Evolutionary conservation across 2,329 filamentous ascomycete genomes (phyloP), one percentile per base, ranked within the genome.

Genomic region (Chaetomium olivaceum): DNA sequence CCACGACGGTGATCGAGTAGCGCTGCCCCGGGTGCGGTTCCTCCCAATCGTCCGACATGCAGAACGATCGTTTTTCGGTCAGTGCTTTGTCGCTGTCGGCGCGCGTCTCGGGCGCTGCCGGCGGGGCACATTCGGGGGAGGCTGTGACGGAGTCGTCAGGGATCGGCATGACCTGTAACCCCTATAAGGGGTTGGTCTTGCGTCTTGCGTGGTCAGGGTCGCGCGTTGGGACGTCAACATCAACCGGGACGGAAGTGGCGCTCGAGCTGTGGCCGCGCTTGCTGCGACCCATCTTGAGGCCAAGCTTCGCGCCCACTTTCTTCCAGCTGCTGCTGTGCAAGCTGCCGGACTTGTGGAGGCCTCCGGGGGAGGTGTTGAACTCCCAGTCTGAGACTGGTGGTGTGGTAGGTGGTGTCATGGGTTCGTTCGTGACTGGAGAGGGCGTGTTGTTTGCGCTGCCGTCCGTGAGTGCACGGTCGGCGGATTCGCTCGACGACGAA

Each of bases 401-500:
- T 3, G 88, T 91, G 2, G 85, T 91, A 0, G 90, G 90, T 0
- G 91, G 91, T 3, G 91, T 93, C 81, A 92, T 88, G 3, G 83
- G 89, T 73, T 89, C 89, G 66, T 81, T 79, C 29, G 78, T 75
- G 58, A 82, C 76, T 39, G 86, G 80, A 60, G 87, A 88, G 64
- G 82, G 82, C n/a, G 83, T 82, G 67, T 84, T 82, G 67, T 84
- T 85, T 63, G 83, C 85, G 66, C 85, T 90, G 74, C 91, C 89
- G 71, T 92, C 89, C 0, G 85, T 86, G 65, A 87, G 76, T 25
- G 81, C 67, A 57, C 82, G 76, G 68, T 86, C 80, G 58, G 77
- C 72, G 68, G 80, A 74, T 68, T 87, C 81, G 61, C 79, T 78
- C 0, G 81, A 80, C 5, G 80, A 79, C 8, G 80, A 80, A 1